Conservation (phyloP, 345 rosid species). For the Hibiscus tridactylites region DNA sequence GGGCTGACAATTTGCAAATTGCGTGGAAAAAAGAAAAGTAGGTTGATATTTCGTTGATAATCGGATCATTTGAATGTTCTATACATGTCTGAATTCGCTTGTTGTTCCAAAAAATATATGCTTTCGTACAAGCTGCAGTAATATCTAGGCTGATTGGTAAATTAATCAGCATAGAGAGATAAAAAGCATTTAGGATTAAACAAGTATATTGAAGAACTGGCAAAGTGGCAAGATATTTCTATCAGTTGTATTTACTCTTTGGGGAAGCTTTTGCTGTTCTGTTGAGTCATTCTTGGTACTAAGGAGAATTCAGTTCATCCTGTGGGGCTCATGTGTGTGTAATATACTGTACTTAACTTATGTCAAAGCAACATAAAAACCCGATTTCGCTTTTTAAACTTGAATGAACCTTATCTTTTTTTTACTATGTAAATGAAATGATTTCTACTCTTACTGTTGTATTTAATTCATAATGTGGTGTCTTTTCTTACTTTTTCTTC, state of each 20-base stretch:
- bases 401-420: neutral
- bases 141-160: neutral
- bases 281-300: neutral
- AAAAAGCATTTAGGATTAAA: neutral
- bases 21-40: neutral
- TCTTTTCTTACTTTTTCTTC: neutral
- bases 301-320: neutral
- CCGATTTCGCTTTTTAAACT: neutral
- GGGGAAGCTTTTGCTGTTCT: neutral
- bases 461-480: neutral
- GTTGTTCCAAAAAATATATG: neutral
- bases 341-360: neutral
- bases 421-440: neutral
- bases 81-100: neutral
- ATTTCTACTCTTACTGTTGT: neutral
- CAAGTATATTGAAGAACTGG: neutral
- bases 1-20: neutral
- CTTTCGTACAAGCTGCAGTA: neutral
- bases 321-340: neutral
- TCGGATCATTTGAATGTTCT: neutral
- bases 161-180: neutral
- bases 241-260: neutral
- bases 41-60: neutral
- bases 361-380: neutral
- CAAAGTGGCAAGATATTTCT: neutral